Evolutionary conservation across 2,329 filamentous ascomycete species (phyloP).

Genomic region (Penicillium sp.): DNA sequence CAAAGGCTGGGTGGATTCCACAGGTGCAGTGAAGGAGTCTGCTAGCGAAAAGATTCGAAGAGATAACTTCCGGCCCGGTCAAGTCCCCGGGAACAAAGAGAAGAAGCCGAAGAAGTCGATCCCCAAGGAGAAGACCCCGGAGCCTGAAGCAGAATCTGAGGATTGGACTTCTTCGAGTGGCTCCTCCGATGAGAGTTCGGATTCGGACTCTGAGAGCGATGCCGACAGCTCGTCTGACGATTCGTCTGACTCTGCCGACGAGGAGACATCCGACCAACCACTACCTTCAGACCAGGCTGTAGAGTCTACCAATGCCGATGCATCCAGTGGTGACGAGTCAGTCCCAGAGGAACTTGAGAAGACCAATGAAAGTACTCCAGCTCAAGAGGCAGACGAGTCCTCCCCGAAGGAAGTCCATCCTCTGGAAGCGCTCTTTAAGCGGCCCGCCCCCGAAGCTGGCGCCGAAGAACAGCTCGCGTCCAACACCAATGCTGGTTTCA

Average conservation of each 20-base stretch:
- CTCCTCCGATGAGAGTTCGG: constrained; percentile 28
- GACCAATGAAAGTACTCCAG: constrained; percentile 4
- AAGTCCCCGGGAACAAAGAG: constrained; percentile 30
- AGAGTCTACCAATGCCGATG: constrained; percentile 8
- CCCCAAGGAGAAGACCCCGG: constrained; percentile 13
- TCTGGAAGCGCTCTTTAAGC: constrained; percentile 88
- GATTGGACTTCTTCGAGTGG: constrained; percentile 40
- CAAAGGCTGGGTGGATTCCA: constrained; percentile 79
- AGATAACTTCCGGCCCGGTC: constrained; percentile 28
- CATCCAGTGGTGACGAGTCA: constrained; percentile 8
- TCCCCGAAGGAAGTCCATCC: constrained; percentile 66
- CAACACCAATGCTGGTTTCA: constrained; percentile 61
- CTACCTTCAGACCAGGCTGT: constrained; percentile 3
- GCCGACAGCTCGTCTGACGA: constrained; percentile 23
- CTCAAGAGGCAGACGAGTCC: constrained; percentile 17
- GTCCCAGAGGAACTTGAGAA: constrained; percentile 7
- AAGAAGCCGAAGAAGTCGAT: constrained; percentile 18
- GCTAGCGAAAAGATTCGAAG: constrained; percentile 29
- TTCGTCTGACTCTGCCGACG: constrained; percentile 28
- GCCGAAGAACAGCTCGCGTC: constrained; percentile 34
- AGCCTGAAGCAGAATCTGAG: constrained; percentile 24
- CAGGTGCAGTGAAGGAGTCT: constrained; percentile 63
- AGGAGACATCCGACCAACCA: constrained; percentile 15
- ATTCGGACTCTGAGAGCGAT: constrained; percentile 26
- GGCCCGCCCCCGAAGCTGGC: constrained; percentile 45